Evolutionary conservation across 2,329 filamentous ascomycete genomes (phyloP).

Genomic region (Dendryphion nanum): DNA sequence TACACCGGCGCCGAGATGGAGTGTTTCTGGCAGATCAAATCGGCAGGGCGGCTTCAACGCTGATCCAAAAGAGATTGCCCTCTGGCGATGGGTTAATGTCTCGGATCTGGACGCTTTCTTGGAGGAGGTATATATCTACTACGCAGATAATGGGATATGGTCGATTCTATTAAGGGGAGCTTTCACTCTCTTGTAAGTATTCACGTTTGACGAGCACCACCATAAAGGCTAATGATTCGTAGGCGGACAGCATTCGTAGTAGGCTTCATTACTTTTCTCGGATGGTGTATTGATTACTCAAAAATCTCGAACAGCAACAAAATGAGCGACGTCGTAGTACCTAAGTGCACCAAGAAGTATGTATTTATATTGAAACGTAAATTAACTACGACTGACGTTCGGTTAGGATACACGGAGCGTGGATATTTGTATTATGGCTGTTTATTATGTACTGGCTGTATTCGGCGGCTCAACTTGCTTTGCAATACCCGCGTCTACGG

Average conservation of each 20-base stretch:
- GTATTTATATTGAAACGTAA: constrained; percentile 5
- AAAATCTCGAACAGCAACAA: constrained; percentile 66
- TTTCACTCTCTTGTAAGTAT: constrained; percentile 68
- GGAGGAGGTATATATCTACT: constrained; percentile 83
- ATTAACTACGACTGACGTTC: not conserved
- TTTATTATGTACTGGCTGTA: constrained; percentile 84
- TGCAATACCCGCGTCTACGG: constrained; percentile 70
- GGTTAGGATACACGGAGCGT: constrained; percentile 68
- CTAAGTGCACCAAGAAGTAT: constrained; percentile 65
- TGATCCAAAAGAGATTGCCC: constrained; percentile 71
- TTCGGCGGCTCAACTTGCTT: constrained; percentile 70
- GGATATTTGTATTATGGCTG: constrained; percentile 78
- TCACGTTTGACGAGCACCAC: constrained; percentile 1
- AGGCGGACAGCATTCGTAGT: constrained; percentile 82
- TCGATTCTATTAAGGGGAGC: constrained; percentile 74
- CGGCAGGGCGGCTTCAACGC: constrained; percentile 27
- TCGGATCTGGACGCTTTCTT: constrained; percentile 87
- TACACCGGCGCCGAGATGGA: constrained; percentile 20
- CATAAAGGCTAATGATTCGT: constrained; percentile 8
- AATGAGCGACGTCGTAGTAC: constrained; percentile 61
- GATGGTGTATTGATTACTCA: constrained; percentile 80
- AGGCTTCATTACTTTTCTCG: constrained; percentile 76
- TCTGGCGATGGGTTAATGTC: constrained; percentile 93
- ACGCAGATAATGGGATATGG: constrained; percentile 76
- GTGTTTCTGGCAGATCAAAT: constrained; percentile 18